Base-by-base conservation (phyloP, 169 alveolate genomes). In the Cryptosporidium tyzzeri region DNA sequence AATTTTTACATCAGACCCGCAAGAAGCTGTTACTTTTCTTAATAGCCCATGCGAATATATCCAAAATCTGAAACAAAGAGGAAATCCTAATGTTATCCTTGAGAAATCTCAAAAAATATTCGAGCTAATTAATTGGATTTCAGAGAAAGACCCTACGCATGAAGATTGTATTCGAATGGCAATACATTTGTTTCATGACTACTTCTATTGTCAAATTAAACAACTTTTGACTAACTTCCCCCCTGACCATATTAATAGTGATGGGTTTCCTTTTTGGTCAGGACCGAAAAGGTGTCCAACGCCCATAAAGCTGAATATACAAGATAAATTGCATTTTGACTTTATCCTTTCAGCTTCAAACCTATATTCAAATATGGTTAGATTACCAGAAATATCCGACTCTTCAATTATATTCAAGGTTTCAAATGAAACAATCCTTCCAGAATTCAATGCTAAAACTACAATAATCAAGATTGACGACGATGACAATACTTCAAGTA, bases 231-330 rank as follows among this genome's bases (percentile, higher is more conserved):
- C 96, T 86, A 94, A 97, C 61, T 98, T 97, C 95, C 99, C 99
- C 0, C 94, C 92, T 44, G 99, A 98, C 73, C 98, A 98, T 85
- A 93, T 86, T 71, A 97, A 96, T 58, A 91, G 95, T n/a, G 98
- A 96, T 71, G 99, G 99, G 3, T 92, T 95, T 16, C 96, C 93
- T 69, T 98, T 98, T 93, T 98, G 99, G 99, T 93, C 97, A 44
- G 99, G 99, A 21, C 99, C 99, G 18, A 98, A 98, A 91, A 95
- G 99, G 91, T 96, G 97, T n/a, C 99, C 99, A 12, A 91, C 91
- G 55, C 98, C 98, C 16, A 93, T 96, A 14, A 89, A 86, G 50
- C 97, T 96, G 84, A 97, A 96, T 85, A 70, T 93, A 8, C 87
- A 93, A 48, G 97, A 98, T 89, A 95, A 91, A 1, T 86, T 93